Evolutionary conservation across 108 stramenopile genomes (phyloP).

Genomic region (Cylindrotheca closterium): DNA sequence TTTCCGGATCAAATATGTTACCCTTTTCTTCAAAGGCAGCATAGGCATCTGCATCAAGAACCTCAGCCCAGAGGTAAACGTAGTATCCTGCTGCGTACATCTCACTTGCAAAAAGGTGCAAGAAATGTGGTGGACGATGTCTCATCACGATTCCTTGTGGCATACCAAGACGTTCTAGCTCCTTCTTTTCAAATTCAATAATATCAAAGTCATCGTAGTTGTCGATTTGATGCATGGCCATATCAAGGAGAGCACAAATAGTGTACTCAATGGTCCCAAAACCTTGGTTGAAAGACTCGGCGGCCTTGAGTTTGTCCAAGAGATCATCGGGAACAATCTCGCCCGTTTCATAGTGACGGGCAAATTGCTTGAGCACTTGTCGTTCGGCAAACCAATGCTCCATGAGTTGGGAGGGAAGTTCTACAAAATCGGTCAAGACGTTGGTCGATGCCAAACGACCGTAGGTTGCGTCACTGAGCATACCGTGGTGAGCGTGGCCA

Average conservation of each 20-base stretch:
- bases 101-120: slow-evolving; percentile 58
- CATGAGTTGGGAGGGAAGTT: slow-evolving; percentile 77
- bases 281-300: slow-evolving; percentile 69
- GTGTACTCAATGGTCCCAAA: slow-evolving; percentile 80
- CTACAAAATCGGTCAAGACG: slow-evolving; percentile 75
- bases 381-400: slow-evolving; percentile 76
- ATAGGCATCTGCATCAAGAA: slow-evolving; percentile 75
- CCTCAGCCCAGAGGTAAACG: slow-evolving; percentile 64
- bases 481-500: slow-evolving; percentile 78
- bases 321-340: slow-evolving; percentile 70
- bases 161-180: slow-evolving; percentile 71
- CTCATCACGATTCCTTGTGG: slow-evolving; percentile 79
- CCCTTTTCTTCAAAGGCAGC: slow-evolving; percentile 76
- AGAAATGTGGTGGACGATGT: slow-evolving; percentile 72
- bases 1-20: slow-evolving; percentile 59
- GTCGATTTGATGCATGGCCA: slow-evolving; percentile 63
- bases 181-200: slow-evolving; percentile 57
- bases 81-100: slow-evolving; percentile 75
- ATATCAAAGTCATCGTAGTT: slow-evolving; percentile 73
- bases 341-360: slow-evolving; percentile 63
- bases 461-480: slow-evolving; percentile 70
- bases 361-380: slow-evolving; percentile 60
- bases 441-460: slow-evolving; percentile 64
- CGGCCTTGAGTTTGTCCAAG: slow-evolving; percentile 62
- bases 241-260: slow-evolving; percentile 74